Evolutionary conservation across 257 asterid genomes (phyloP).

Genomic region (Rehmannia glutinosa): DNA sequence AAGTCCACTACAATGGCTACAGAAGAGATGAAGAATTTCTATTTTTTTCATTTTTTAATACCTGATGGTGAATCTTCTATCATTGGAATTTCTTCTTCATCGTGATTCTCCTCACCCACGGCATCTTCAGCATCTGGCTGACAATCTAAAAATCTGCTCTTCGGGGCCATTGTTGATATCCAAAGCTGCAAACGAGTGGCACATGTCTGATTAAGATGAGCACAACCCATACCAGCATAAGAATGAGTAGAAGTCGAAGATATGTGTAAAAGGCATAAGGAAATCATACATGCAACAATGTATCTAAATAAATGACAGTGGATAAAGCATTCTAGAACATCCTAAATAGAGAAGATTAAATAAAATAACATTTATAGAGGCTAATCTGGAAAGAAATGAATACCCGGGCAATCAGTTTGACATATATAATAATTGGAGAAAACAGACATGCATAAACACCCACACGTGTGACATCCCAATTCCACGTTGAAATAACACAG

Average conservation of each 20-base stretch:
- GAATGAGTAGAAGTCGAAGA: conserved; percentile 26
- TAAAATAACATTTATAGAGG: not conserved
- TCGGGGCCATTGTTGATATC: conserved; percentile 70
- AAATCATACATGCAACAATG: conserved; percentile 16
- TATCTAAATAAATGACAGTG: not conserved
- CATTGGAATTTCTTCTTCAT: conserved; percentile 66
- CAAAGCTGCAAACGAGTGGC: conserved; percentile 97
- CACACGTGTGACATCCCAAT: not conserved
- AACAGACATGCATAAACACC: not conserved
- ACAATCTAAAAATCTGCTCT: conserved; percentile 69
- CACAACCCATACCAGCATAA: conserved; percentile 44
- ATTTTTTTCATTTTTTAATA: conserved; percentile 11
- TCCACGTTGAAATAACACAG: not conserved
- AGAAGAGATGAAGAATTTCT: not conserved
- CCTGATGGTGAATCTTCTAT: conserved; percentile 75
- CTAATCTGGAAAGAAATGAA: not conserved
- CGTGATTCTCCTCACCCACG: conserved; percentile 54
- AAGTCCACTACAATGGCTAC: not conserved
- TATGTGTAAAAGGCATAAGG: conserved; percentile 17
- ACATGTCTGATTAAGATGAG: conserved; percentile 80
- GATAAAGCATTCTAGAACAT: not conserved
- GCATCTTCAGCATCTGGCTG: conserved; percentile 63
- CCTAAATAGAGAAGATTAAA: not conserved
- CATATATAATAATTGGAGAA: not conserved
- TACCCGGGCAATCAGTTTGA: not conserved